Conservation (phyloP, 306 rosid genomes). For the Acacia confusa region DNA sequence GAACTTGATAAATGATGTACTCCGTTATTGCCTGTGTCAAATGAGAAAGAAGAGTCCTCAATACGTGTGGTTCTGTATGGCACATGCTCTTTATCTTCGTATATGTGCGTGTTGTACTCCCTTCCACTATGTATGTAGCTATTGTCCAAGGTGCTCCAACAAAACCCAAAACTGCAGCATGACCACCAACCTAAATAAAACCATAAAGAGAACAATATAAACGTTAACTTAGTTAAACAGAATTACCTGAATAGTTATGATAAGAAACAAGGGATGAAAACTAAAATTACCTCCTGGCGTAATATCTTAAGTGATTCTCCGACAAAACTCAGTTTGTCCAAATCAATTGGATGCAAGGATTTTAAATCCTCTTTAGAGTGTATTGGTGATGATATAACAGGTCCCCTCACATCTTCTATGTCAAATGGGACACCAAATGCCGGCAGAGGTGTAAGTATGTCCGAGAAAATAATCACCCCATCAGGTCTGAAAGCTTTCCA, state of each 20-base stretch:
- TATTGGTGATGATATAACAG: conserved; percentile 88
- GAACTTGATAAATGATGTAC: conserved; percentile 79
- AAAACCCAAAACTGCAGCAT: conserved; percentile 94
- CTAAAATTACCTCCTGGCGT: conserved; percentile 63
- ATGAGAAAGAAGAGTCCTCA: conserved; percentile 87
- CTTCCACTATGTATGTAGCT: conserved; percentile 97
- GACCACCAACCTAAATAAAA: conserved; percentile 67
- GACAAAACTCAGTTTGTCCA: conserved; percentile 76
- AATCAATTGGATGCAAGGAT: conserved; percentile 77
- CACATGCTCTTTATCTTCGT: conserved; percentile 94
- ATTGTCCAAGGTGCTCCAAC: conserved; percentile 99
- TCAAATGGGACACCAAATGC: conserved; percentile 91
- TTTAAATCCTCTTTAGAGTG: conserved; percentile 77
- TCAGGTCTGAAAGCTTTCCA: conserved; percentile 97
- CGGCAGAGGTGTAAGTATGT: conserved; percentile 95
- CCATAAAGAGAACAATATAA: not conserved
- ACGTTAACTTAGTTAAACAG: conserved; percentile 7
- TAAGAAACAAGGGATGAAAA: conserved; percentile 21
- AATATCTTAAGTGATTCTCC: conserved; percentile 82
- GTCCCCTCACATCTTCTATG: conserved; percentile 92
- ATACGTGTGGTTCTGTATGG: conserved; percentile 83
- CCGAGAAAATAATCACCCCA: conserved; percentile 95
- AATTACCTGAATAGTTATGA: not conserved
- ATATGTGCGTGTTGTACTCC: conserved; percentile 86
- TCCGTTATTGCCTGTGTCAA: conserved; percentile 83